A percentile compares a stretch with the other conserved stretches of the same genome.
Conservation (phyloP, 371 early-diverging fungal species). For the Mortierella sp. region DNA sequence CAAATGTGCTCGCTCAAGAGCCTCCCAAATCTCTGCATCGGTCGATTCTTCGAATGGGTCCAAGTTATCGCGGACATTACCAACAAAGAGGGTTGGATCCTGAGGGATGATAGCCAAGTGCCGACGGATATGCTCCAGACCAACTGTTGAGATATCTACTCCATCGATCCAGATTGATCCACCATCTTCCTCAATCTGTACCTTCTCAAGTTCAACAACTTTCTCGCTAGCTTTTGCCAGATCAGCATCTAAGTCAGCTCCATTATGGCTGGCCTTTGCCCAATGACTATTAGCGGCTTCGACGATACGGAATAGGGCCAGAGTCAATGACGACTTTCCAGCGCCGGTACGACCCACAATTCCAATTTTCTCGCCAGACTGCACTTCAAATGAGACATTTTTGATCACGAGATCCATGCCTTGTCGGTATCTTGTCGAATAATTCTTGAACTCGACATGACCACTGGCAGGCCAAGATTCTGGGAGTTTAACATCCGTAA, state of each 20-base stretch:
- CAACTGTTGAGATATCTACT: slow-evolving; percentile 9
- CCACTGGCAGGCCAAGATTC: slow-evolving; percentile 80
- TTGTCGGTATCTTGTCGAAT: slow-evolving; percentile 71
- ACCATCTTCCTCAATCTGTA: slow-evolving; percentile 9
- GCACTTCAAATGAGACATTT: slow-evolving; percentile 57
- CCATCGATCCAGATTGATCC: slow-evolving; percentile 14
- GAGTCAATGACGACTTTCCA: slow-evolving; percentile 14
- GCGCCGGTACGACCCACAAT: slow-evolving; percentile 18
- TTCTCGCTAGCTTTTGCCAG: neutral
- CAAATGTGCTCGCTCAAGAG: slow-evolving; percentile 46
- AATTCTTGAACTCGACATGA: slow-evolving; percentile 68
- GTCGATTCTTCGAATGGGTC: slow-evolving; percentile 6
- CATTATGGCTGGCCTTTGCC: slow-evolving; percentile 58
- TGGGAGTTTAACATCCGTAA: slow-evolving; percentile 45
- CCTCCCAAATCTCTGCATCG: slow-evolving; percentile 5
- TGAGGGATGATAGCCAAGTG: slow-evolving; percentile 15
- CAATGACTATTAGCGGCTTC: slow-evolving; percentile 13
- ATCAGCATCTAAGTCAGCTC: slow-evolving; percentile 64
- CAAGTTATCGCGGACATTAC: slow-evolving; percentile 4
- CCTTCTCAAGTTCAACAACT: neutral
- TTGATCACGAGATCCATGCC: slow-evolving; percentile 77
- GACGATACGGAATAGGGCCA: slow-evolving; percentile 70
- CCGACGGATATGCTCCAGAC: slow-evolving; percentile 6
- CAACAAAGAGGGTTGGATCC: slow-evolving; percentile 10
- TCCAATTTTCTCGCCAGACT: slow-evolving; percentile 58